Base-by-base conservation (phyloP, 345 rosid genomes). In the Brassica juncea region DNA sequence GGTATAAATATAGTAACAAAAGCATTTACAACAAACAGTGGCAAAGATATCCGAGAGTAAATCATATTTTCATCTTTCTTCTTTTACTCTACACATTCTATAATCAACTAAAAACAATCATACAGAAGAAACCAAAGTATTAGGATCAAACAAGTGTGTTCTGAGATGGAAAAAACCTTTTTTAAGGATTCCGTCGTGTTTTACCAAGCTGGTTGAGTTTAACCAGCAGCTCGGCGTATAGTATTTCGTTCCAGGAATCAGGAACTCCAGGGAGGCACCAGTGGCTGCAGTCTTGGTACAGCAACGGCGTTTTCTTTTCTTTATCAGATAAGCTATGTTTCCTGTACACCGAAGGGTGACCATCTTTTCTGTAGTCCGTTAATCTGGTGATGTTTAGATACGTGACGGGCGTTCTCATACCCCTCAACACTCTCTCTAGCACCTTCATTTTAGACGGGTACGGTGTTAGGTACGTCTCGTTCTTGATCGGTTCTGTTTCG, bases 181-280 rank as follows among this genome's bases (percentile, higher is more conserved):
- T 16, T 70, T 25, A 75, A 32, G 77, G 64, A 47, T 42, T 71
- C 58, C 59, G 39, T 32, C 32, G 65, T 71, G 66, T 19, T 32
- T 76, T 57, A 19, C 68, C 64, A 4, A 81, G 80, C 49, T 81
- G 76, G n/a, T 12, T 71, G 44, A 75, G 80, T 44, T 84, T 88
- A 27, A 93, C 84, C 1, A 96, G 76, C 9, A 96, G 86, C 84
- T 96, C 89, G 0, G 92, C 92, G 7, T 93, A 96, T 25, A 96
- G 86, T 67, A 96, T 83, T 47, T 93, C 88, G 66, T 95, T 93
- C 99, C 98, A 95, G 6, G 87, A 82, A 47, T 93, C 94, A 0
- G 98, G 97, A 64, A 95, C 87, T 37, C 97, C 98, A 0, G 97
- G 97, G 32, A 91, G 82, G 74, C 98, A 95, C 97, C 99, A 95